These are phyloP conservation scores for Leucaena leucocephala DNA, from an alignment of 306 rosid genomes.

Conservation along the genomic window DNA sequence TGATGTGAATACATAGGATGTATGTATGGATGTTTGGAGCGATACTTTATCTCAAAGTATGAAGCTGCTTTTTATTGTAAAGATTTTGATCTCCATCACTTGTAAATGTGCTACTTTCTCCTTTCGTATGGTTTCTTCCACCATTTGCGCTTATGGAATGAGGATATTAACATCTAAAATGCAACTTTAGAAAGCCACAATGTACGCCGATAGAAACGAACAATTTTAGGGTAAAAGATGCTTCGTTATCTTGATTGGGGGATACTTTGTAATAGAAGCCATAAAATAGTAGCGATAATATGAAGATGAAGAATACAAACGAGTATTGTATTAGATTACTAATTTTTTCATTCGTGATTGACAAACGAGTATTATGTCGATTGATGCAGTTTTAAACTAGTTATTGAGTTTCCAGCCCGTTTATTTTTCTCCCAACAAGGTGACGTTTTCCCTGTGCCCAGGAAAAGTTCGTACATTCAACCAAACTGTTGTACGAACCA, in stretches of 20 bases:
- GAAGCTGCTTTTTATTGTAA: conserved; percentile 38
- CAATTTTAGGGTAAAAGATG: too few species aligned
- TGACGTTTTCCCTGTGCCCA: too few species aligned
- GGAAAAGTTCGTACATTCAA: too few species aligned
- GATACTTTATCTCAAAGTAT: conserved; percentile 81
- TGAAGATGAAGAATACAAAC: background rate
- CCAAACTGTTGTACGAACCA: background rate
- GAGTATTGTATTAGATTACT: too few species aligned
- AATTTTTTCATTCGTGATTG: too few species aligned
- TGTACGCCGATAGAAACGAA: too few species aligned
- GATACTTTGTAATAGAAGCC: too few species aligned
- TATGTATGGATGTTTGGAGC: conserved; percentile 41
- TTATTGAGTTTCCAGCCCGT: background rate
- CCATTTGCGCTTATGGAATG: background rate
- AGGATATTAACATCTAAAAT: background rate
- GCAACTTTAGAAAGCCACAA: too few species aligned
- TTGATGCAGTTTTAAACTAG: background rate
- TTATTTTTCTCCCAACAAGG: background rate
- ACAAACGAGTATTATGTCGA: too few species aligned
- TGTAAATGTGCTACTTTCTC: conserved; percentile 14
- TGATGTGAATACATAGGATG: conserved; percentile 38
- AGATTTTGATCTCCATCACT: conserved; percentile 43
- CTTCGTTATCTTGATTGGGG: too few species aligned
- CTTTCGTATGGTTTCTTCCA: background rate
- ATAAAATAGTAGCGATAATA: background rate